A percentile compares a stretch with the other conserved stretches of the same genome.
These are phyloP conservation scores for Rhizopus microsporus DNA, from an alignment of 371 early-diverging fungal species.

Conservation along the genomic window DNA sequence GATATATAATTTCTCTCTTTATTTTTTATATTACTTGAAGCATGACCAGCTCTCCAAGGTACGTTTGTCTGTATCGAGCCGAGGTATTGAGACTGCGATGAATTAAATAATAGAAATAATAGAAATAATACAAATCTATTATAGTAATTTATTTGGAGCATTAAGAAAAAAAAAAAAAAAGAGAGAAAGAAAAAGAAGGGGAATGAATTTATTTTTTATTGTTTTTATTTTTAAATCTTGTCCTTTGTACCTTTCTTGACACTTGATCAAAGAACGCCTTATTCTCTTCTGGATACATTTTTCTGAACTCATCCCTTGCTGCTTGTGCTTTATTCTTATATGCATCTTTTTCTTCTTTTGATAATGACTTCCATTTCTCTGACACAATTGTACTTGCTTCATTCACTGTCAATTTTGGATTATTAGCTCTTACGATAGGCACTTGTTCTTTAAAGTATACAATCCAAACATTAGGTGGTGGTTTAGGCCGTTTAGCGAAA, in stretches of 20 bases:
- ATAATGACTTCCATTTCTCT: not conserved
- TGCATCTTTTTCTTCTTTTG: not conserved
- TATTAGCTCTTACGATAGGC: conserved; percentile 1
- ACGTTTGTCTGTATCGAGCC: conserved; percentile 36
- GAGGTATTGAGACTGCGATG: conserved; percentile 8
- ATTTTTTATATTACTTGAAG: conserved; percentile 35
- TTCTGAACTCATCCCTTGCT: conserved; percentile 23
- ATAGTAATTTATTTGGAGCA: not conserved
- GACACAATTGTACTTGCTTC: not conserved
- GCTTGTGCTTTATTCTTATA: conserved; percentile 15
- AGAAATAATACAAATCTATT: not conserved
- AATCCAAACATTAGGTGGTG: conserved; percentile 11
- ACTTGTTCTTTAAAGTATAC: conserved; percentile 1
- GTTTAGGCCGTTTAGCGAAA: not conserved
- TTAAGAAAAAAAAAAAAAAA: not conserved
- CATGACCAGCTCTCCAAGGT: conserved; percentile 55
- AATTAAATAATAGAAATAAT: not conserved
- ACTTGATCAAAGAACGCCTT: not conserved
- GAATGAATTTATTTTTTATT: not conserved
- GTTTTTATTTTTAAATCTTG: conserved; percentile 1
- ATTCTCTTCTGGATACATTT: conserved; percentile 1
- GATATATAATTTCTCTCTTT: not conserved
- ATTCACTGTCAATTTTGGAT: not conserved
- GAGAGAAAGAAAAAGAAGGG: not conserved
- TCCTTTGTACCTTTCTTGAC: not conserved